A percentile compares a stretch with the other conserved stretches of the same genome.
phyloP scores from a whole-genome alignment of 2,329 filamentous ascomycete species.

The Fusarium sp. region DNA sequence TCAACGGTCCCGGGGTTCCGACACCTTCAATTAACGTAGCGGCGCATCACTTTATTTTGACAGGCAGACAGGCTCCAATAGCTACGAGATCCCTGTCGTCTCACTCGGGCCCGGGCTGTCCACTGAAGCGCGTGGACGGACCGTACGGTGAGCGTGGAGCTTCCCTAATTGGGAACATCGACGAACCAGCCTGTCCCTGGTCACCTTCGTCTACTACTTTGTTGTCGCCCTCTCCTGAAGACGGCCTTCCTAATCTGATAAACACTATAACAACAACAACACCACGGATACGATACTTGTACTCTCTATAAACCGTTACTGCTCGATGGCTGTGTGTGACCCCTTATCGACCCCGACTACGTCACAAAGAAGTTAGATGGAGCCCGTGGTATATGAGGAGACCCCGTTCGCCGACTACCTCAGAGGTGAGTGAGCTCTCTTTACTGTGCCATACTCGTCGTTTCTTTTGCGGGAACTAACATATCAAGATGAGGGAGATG shows the following conservation, averaged over 20 bases:
- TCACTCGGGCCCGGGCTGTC: constrained; percentile 24
- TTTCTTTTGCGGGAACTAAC: constrained; percentile 19
- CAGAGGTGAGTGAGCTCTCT: constrained; percentile 71
- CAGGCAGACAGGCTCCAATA: constrained; percentile 19
- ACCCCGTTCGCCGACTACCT: constrained; percentile 91
- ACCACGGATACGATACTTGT: constrained; percentile 21
- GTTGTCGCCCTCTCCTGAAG: constrained; percentile 44
- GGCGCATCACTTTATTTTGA: constrained; percentile 30
- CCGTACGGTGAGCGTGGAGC: constrained; percentile 46
- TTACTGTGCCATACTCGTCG: not conserved
- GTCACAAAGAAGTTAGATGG: constrained; percentile 67
- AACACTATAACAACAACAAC: constrained; percentile 34
- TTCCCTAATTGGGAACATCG: constrained; percentile 47
- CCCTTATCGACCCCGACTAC: constrained; percentile 46
- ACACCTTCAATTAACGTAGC: constrained; percentile 14
- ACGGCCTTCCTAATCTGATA: constrained; percentile 21
- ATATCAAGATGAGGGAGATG: constrained; percentile 62
- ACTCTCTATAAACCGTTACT: constrained; percentile 28
- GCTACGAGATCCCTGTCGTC: constrained; percentile 28
- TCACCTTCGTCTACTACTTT: constrained; percentile 34
- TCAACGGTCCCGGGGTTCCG: constrained; percentile 21
- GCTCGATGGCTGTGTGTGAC: constrained; percentile 52
- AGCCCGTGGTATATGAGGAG: constrained; percentile 87
- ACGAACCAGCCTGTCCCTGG: constrained; percentile 45
- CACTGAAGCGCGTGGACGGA: constrained; percentile 35